Base-by-base conservation (phyloP, 2,329 filamentous ascomycete genomes). In the Aspergillus vadensis region DNA sequence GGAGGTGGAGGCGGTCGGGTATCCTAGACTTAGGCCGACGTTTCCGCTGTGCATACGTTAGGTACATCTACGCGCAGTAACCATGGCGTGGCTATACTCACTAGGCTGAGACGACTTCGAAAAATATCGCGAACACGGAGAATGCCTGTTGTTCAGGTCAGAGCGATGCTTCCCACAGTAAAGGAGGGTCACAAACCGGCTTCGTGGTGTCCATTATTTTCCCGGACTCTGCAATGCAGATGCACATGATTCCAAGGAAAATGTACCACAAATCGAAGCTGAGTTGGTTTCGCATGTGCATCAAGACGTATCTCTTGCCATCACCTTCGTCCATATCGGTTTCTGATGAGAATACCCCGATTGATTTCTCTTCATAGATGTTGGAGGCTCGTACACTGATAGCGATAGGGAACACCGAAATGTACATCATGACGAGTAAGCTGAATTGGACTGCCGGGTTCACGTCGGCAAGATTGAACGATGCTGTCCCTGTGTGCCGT, bases 391-490 rank as follows among this genome's bases (percentile, higher is more conserved):
- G 91, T 63, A 97, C 89, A 7, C 90, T 94, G 68, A 98, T 97
- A 70, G 94, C 94, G 67, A 97, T 96, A 3, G 94, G 94, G 66
- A 96, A 96, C 59, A 96, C 90, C 54, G 92, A 96, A 65, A 98
- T 96, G 76, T 98, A 98, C 94, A 98, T 98, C 94, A 98, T 98
- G 73, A 97, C 88, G 0, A 87, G 74, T 57, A 86, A 80, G 43
- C 84, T 80, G 52, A 87, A 80, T 60, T 86, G 85, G 0, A 86
- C 79, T 2, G 79, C 81, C 5, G 85, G 83, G 39, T 81, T 83
- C 0, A 87, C 77, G 2, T 74, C 72, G 1, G 82, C 76, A 14
- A 86, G 74, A 19, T 79, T 77, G 47, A 87, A 85, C 57, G 76
- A 82, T 63, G 81, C 73, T 64, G 76, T 84, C 65, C 72, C 85